These are phyloP conservation scores for Hericium coralloides DNA, from an alignment of 768 basidiomycete genomes.

Conservation along the genomic window DNA sequence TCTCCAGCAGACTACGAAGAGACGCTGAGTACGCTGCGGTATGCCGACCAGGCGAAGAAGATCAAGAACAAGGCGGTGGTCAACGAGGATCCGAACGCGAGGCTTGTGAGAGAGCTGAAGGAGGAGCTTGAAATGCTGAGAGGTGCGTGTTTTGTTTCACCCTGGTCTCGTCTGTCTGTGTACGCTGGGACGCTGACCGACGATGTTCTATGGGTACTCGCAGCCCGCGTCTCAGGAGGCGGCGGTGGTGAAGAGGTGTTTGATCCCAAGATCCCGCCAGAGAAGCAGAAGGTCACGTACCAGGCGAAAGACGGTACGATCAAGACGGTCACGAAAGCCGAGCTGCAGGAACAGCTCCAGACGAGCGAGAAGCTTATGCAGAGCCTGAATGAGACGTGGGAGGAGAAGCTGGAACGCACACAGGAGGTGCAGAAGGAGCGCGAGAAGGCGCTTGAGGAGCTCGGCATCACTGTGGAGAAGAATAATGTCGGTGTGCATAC, in stretches of 20 bases:
- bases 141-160: constrained; percentile 30
- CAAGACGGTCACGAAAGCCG: constrained; percentile 94
- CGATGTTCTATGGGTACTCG: neutral
- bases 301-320: constrained; percentile 88
- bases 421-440: constrained; percentile 94
- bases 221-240: constrained; percentile 63
- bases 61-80: constrained; percentile 99
- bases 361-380: constrained; percentile 93
- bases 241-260: constrained; percentile 64
- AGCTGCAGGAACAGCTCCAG: constrained; percentile 95
- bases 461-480: constrained; percentile 97
- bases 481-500: constrained; percentile 95
- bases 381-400: constrained; percentile 91
- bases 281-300: constrained; percentile 93
- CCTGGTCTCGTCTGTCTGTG: too few species aligned
- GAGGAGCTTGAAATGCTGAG: constrained; percentile 93
- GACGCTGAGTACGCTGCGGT: constrained; percentile 91
- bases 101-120: constrained; percentile 96
- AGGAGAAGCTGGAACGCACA: constrained; percentile 85
- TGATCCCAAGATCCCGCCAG: constrained; percentile 84
- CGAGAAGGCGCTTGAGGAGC: constrained; percentile 94
- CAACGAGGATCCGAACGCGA: constrained; percentile 99
- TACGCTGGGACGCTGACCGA: too few species aligned
- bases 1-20: constrained; percentile 98
- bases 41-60: constrained; percentile 99